Base-by-base conservation (phyloP, 768 basidiomycete genomes). In the Lentinula detonsa region DNA sequence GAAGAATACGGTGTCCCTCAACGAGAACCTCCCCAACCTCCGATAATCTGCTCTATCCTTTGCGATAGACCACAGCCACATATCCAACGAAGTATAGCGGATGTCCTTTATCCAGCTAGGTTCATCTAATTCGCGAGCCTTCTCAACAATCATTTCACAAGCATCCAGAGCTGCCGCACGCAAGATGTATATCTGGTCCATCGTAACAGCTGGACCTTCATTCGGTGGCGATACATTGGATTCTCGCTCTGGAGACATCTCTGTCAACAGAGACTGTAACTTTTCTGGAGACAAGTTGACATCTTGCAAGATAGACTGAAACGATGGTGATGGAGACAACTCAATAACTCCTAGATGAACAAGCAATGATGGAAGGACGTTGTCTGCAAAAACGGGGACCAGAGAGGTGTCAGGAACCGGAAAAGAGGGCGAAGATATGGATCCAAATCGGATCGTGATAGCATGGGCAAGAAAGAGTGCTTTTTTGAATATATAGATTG, bases 401-500 rank as follows among this genome's bases (percentile, higher is more conserved):
- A 75, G 73, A 28, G 72, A 71, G 3, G 86, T 88, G 54, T 78
- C 76, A 48, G 87, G 89, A 15, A 90, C 71, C 31, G 85, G 84
- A 66, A 91, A 85, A 11, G 84, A 78, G 18, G 80, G 71, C 3
- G 81, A 76, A 10, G 79, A 72, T 48, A 75, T 69, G 6, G 81
- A 73, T 53, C 82, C 81, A 74, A 94, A 94, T 49, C 90, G 85
- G 48, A 87, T 70, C 28, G 72, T 74, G 55, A 95, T 73, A 28
- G 85, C 86, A 63, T 91, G 84, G 56, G 93, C 76, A 56, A 95
- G 81, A 72, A 93, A 92, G 35, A 96, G 76, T 2, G 90, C 92
- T 69, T 95, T 96, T 73, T 93, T 94, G 81, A 93, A 92, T 68
- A 91, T 85, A 73, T 92, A 95, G 23, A 93, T 78, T n/a, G 84